These are phyloP conservation scores for Fusarium metavorans DNA, from an alignment of 2,329 filamentous ascomycete genomes.

Conservation along the genomic window DNA sequence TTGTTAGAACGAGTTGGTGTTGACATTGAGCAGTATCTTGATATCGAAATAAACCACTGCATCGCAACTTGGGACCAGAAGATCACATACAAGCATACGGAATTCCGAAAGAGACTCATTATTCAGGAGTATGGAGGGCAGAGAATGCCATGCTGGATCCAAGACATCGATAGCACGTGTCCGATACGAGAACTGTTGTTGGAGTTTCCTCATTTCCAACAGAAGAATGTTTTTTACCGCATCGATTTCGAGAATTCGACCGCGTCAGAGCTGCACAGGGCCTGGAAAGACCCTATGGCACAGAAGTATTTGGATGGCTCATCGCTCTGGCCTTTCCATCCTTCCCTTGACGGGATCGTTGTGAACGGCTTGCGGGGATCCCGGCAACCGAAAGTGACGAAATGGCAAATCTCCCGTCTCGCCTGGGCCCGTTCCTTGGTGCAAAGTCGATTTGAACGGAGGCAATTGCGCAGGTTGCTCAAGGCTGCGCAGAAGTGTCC, in stretches of 20 bases:
- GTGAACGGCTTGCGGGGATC: too few species aligned
- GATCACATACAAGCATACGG: neutral
- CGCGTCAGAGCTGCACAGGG: neutral
- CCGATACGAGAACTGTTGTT: neutral
- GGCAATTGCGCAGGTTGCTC: neutral
- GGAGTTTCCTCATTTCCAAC: neutral
- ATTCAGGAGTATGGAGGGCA: neutral
- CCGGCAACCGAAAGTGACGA: neutral
- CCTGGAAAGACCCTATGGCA: neutral
- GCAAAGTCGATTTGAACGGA: slow-evolving; percentile 5
- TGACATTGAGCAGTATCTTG: slow-evolving; percentile 4
- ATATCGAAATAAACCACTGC: neutral
- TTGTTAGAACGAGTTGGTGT: slow-evolving; percentile 2
- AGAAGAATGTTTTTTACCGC: neutral
- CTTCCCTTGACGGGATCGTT: neutral
- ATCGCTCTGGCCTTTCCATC: neutral
- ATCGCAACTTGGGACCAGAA: neutral
- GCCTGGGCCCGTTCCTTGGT: neutral
- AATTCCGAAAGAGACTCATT: neutral
- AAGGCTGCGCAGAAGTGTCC: neutral
- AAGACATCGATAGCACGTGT: neutral
- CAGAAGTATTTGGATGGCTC: neutral
- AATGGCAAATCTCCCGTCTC: neutral
- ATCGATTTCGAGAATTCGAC: too few species aligned
- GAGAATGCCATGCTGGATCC: neutral